Percentiles rank a stretch among this genome's conserved stretches.
These are phyloP conservation scores for Acanthochlamys bracteata DNA, from an alignment of 106 monocot genomes.

Conservation along the genomic window DNA sequence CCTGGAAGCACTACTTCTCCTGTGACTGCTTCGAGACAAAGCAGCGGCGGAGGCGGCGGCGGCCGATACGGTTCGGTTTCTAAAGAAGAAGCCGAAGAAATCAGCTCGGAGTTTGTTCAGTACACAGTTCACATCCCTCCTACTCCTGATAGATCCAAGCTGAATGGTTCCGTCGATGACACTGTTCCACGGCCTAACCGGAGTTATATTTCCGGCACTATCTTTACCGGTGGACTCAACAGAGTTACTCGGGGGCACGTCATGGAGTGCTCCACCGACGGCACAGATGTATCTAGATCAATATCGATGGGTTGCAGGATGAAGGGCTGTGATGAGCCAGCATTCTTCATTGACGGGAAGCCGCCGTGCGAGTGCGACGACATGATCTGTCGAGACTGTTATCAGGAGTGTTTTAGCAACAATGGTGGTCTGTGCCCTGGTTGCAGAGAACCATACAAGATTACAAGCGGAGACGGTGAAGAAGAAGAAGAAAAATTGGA, in stretches of 20 bases:
- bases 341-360: conserved; percentile 11
- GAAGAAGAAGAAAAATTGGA: background rate
- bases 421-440: conserved; percentile 46
- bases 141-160: conserved; percentile 22
- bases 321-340: conserved; percentile 50
- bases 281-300: conserved; percentile 3
- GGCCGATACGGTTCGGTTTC: conserved; percentile 18
- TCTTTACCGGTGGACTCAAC: conserved; percentile 75
- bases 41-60: conserved; percentile 14
- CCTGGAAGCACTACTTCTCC: conserved; percentile 15
- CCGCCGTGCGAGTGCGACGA: conserved; percentile 64
- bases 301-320: conserved; percentile 28
- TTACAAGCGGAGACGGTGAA: conserved; percentile 25
- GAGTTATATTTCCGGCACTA: conserved; percentile 58
- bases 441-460: conserved; percentile 53
- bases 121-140: conserved; percentile 51
- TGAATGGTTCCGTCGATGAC: background rate
- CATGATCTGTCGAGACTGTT: conserved; percentile 61
- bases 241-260: conserved; percentile 49
- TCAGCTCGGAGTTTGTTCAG: conserved; percentile 22
- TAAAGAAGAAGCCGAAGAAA: conserved; percentile 10
- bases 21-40: conserved; percentile 1
- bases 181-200: conserved; percentile 13
- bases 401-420: conserved; percentile 21
- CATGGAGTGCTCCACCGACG: conserved; percentile 25